Base-by-base conservation (phyloP, 2,329 filamentous ascomycete genomes). In the Beauveria sp. region DNA sequence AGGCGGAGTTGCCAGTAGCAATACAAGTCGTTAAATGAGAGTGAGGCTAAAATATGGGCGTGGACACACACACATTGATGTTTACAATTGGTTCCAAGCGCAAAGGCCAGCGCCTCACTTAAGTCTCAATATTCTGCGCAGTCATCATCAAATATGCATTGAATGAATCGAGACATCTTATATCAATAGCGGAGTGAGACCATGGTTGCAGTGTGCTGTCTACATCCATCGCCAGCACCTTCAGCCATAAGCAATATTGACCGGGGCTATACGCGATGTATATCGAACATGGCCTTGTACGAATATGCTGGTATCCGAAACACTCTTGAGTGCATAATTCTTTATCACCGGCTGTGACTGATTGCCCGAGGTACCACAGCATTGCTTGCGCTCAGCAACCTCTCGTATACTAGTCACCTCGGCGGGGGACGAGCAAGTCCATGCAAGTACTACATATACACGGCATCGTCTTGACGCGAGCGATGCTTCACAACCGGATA, bases 341-440 rank as follows among this genome's bases (percentile, higher is more conserved):
- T 22, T 48, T 54, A 54, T 42, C 42, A 18, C 50, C 43, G 28
- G 28, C 22, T 6, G 42, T 22, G 42, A 28, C 22, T 34, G 14
- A 20, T 6, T 28, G 20, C 28, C 40, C 38, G 16, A 42, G 22
- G 59, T 61, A 4, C 20, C 50, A 61, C 58, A 16, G 20, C 34
- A 18, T 26, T n/a, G 22, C 24, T 14, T 14, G 42, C 6, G 24
- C 18, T 8, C 26, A 28, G 50, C 28, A 24, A 9, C 5, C 12
- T 59, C 49, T 60, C 57, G 57, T 60, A 53, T 60, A n/a, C 6
- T 20, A 49, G 16, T 38, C 28, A n/a, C 12, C 14, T 53, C 38
- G 14, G 24, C 38, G 26, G 49, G 18, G 24, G 28, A 52, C 7
- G 42, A 24, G 16, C 14, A 16, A 10, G 10, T 31, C 24, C 28